Evolutionary conservation across 1,139 yeast species (phyloP), one percentile per base, ranked within the genome.

Genomic region (Candida sp.): DNA sequence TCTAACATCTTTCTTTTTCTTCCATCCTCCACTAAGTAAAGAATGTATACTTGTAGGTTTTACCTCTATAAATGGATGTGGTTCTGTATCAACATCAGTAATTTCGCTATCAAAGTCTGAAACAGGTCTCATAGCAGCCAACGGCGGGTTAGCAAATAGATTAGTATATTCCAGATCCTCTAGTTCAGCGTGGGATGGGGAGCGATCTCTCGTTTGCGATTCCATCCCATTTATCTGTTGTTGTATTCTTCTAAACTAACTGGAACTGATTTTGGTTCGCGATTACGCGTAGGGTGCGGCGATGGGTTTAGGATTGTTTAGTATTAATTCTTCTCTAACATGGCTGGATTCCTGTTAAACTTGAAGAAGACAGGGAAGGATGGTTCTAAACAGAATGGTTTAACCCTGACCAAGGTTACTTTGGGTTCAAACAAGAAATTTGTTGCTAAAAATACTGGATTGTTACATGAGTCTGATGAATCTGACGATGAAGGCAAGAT

Each of bases 331-430:
- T n/a, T n/a, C n/a, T n/a, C n/a, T n/a, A 29, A 11, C 22, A 58
- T 59, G 63, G 48, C 52, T 11, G 64, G 68, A 21, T 57, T 65
- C 40, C 62, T 55, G 53, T 49, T 67, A 23, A 66, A 55, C 40
- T 51, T 65, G 44, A 62, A 53, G 49, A 52, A 43, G 35, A 48
- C 29, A 27, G 39, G 42, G 39, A 44, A 40, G 22, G 9, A 40
- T 39, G 33, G 36, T 11, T 34, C 36, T 30, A 9, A 9, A 12
- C n/a, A 12, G n/a, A 30, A 30, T 30, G 33, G 33, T 9, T 12
- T 30, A n/a, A 5, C 19, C 6, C 19, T 30, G n/a, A 12, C n/a
- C 5, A 30, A 30, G 19, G n/a, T n/a, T n/a, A 5, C n/a, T 5
- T 12, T 30, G 19, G 33, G 33, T 9, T 5, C 19, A 5, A 30